Percentiles rank a stretch among this genome's conserved stretches.
Conservation (phyloP, 2,329 filamentous ascomycete genomes). For the Fusarium robinianum region DNA sequence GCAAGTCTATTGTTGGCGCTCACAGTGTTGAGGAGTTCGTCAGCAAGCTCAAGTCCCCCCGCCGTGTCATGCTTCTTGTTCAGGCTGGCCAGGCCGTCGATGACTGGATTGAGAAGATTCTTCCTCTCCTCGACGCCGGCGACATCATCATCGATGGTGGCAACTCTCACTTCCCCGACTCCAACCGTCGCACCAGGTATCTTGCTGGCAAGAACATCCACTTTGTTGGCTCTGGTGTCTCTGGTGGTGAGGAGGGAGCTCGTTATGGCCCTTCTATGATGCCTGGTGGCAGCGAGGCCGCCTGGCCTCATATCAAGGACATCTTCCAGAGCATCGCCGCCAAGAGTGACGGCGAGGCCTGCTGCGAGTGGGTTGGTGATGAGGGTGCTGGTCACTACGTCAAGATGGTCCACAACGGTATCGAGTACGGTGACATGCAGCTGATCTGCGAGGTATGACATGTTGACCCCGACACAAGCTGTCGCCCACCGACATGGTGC, state of each 20-base stretch:
- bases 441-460: slow-evolving; percentile 89
- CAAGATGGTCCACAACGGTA: slow-evolving; percentile 99
- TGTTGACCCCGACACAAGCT: background rate
- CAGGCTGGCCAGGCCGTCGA: slow-evolving; percentile 98
- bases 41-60: slow-evolving; percentile 94
- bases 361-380: slow-evolving; percentile 99
- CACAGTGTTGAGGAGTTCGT: slow-evolving; percentile 94
- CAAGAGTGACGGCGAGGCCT: slow-evolving; percentile 95
- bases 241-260: slow-evolving; percentile 98
- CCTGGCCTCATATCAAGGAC: slow-evolving; percentile 98
- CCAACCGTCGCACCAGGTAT: slow-evolving; percentile 95
- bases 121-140: slow-evolving; percentile 79
- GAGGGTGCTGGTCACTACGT: slow-evolving; percentile 99
- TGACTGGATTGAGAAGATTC: slow-evolving; percentile 95
- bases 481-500: background rate
- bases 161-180: slow-evolving; percentile 99
- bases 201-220: slow-evolving; percentile 84
- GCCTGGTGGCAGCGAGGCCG: slow-evolving; percentile 98
- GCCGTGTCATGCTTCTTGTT: slow-evolving; percentile 97
- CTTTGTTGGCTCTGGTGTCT: slow-evolving; percentile 97
- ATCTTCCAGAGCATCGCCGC: slow-evolving; percentile 97
- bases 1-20: slow-evolving; percentile 93
- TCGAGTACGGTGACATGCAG: slow-evolving; percentile 99
- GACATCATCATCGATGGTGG: slow-evolving; percentile 99
- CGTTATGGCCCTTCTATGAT: slow-evolving; percentile 97